Percentiles rank a stretch among this genome's conserved stretches.
These are phyloP conservation scores for Saturnispora halmiae DNA, from an alignment of 805 yeast species.

Conservation along the genomic window DNA sequence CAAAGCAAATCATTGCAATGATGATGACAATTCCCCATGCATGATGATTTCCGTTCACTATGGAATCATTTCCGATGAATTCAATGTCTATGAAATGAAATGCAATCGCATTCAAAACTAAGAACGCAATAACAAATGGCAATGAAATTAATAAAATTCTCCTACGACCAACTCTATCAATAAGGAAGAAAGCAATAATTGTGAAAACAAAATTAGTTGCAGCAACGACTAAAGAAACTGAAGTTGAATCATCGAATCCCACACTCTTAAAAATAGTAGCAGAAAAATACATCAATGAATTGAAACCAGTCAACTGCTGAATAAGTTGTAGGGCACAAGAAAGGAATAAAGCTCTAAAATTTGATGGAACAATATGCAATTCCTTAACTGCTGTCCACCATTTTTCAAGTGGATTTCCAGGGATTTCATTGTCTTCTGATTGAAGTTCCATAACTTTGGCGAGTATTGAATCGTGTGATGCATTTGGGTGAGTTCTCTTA, in stretches of 20 bases:
- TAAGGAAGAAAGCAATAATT: slow-evolving; percentile 71
- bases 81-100: slow-evolving; percentile 74
- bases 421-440: slow-evolving; percentile 34
- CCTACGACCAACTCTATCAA: slow-evolving; percentile 86
- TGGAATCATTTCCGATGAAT: slow-evolving; percentile 41
- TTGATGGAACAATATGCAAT: slow-evolving; percentile 62
- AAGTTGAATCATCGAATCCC: slow-evolving; percentile 85
- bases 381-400: slow-evolving; percentile 53
- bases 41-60: slow-evolving; percentile 40
- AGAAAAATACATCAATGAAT: slow-evolving; percentile 91
- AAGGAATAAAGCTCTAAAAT: slow-evolving; percentile 79
- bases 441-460: slow-evolving; percentile 61
- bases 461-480: slow-evolving; percentile 55
- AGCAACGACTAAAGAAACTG: slow-evolving; percentile 87
- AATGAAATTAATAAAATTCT: slow-evolving; percentile 67
- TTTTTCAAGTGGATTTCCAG: slow-evolving; percentile 32
- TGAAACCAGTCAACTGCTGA: slow-evolving; percentile 95
- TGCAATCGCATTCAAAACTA: slow-evolving; percentile 78
- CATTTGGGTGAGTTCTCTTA: slow-evolving; percentile 49
- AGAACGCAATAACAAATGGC: slow-evolving; percentile 74
- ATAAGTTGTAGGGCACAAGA: slow-evolving; percentile 93
- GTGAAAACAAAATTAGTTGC: slow-evolving; percentile 93
- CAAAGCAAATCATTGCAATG: slow-evolving; percentile 75
- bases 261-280: slow-evolving; percentile 86
- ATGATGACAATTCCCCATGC: slow-evolving; percentile 88